These are phyloP conservation scores for Globisporangium uncinulatum DNA, from an alignment of 352 stramenopile genomes.

Conservation along the genomic window DNA sequence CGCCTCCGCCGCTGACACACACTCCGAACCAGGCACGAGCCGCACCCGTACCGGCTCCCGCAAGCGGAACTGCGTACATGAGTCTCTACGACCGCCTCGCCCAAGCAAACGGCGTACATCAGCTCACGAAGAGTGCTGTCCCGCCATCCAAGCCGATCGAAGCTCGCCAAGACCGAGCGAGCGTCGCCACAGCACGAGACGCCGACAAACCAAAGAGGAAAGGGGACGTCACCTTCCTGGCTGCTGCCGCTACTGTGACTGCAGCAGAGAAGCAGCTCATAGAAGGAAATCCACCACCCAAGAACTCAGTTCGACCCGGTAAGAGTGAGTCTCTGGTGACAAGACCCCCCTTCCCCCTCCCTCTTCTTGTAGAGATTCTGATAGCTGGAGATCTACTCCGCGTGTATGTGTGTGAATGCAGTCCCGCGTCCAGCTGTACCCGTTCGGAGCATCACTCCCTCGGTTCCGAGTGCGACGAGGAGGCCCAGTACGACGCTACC, in stretches of 20 bases:
- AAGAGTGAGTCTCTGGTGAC: too few relatives aligned
- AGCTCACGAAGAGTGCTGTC: conserved; percentile 21
- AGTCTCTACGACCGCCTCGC: conserved; percentile 66
- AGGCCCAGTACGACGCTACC: neutral
- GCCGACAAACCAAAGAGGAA: conserved; percentile 5
- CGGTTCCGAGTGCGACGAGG: neutral
- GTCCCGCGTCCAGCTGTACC: conserved; percentile 4
- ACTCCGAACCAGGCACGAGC: neutral
- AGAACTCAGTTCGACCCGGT: too few relatives aligned
- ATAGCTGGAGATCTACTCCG: too few relatives aligned
- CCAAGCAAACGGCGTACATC: conserved; percentile 35
- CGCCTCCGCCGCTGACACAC: neutral
- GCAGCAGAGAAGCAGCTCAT: neutral
- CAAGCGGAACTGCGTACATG: conserved; percentile 27
- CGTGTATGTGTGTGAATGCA: neutral
- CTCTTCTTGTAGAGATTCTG: too few relatives aligned
- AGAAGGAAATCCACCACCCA: too few relatives aligned
- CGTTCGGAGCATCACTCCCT: neutral
- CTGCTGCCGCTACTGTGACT: neutral
- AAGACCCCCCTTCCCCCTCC: too few relatives aligned
- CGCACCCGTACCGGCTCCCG: neutral
- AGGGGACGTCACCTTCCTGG: neutral
- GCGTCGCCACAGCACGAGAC: neutral
- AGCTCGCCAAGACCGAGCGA: neutral
- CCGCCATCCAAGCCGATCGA: conserved; percentile 35